These are phyloP conservation scores for Keithomyces neogunnii DNA, from an alignment of 2,329 filamentous ascomycete genomes.

Conservation along the genomic window DNA sequence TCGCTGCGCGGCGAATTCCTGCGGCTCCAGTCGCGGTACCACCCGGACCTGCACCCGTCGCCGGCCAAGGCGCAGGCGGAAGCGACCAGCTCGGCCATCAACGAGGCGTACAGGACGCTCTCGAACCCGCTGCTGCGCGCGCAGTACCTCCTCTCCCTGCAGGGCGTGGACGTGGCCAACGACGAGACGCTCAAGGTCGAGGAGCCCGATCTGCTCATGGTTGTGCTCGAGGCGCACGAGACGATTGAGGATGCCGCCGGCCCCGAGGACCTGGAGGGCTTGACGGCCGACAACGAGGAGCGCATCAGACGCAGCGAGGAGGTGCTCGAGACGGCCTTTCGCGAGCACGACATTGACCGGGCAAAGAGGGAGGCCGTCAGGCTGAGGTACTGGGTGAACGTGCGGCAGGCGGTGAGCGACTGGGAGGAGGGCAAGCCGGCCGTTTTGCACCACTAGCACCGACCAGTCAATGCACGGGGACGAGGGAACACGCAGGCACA, in stretches of 20 bases:
- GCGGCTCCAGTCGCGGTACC: conserved; percentile 65
- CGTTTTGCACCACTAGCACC: conserved; percentile 39
- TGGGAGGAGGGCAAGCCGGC: conserved; percentile 73
- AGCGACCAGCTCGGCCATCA: conserved; percentile 72
- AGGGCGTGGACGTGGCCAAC: conserved; percentile 67
- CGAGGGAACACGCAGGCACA: too few relatives aligned
- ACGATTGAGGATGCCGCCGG: conserved; percentile 60
- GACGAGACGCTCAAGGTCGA: conserved; percentile 69
- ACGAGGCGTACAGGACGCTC: conserved; percentile 85
- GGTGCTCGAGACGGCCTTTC: conserved; percentile 57
- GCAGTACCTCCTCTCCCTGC: conserved; percentile 74
- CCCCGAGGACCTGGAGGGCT: conserved; percentile 53
- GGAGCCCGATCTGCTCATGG: conserved; percentile 61
- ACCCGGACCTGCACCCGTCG: conserved; percentile 60
- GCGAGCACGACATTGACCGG: conserved; percentile 50
- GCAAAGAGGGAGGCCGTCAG: conserved; percentile 67
- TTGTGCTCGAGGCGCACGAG: conserved; percentile 74
- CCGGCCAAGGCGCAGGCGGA: conserved; percentile 56
- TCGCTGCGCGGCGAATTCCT: conserved; percentile 79
- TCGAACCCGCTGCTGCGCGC: conserved; percentile 69
- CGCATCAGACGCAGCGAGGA: conserved; percentile 57
- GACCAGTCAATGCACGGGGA: too few relatives aligned
- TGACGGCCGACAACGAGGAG: conserved; percentile 59
- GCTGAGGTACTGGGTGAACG: conserved; percentile 85
- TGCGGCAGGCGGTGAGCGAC: conserved; percentile 67